A percentile compares a stretch with the other conserved stretches of the same genome.
These are phyloP conservation scores for Sclerotinia sclerotiorum DNA, from an alignment of 2,329 filamentous ascomycete genomes.

Conservation along the genomic window DNA sequence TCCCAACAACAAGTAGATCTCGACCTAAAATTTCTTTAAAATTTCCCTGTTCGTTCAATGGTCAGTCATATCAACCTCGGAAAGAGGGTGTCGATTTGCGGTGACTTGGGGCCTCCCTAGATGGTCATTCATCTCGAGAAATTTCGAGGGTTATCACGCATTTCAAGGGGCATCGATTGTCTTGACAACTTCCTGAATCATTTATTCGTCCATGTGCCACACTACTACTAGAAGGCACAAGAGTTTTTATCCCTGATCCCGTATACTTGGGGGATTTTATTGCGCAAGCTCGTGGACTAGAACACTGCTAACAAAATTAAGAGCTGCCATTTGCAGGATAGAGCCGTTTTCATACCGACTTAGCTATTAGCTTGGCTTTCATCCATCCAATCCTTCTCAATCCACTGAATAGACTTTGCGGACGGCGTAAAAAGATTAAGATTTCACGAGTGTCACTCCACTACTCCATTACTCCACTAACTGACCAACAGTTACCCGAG, in stretches of 20 bases:
- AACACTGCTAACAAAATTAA: not conserved
- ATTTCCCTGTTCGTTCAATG: not conserved
- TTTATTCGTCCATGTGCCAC: slow-evolving; percentile 7
- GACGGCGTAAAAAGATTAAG: slow-evolving; percentile 2
- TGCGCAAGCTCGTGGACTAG: slow-evolving; percentile 17
- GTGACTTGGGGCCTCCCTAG: not conserved
- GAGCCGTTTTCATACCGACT: slow-evolving; percentile 7
- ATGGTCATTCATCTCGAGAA: slow-evolving; percentile 5
- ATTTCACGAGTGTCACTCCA: slow-evolving; percentile 8
- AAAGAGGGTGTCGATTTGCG: slow-evolving; percentile 1
- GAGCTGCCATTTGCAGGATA: slow-evolving; percentile 17
- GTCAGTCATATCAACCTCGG: not conserved
- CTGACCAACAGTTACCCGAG: not conserved
- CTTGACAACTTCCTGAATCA: slow-evolving; percentile 18
- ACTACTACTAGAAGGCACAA: slow-evolving; percentile 9
- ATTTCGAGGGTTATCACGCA: not conserved
- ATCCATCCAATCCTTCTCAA: slow-evolving; percentile 15
- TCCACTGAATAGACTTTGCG: slow-evolving; percentile 6
- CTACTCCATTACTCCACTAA: not conserved
- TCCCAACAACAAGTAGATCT: slow-evolving; percentile 11
- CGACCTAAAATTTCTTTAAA: slow-evolving; percentile 4
- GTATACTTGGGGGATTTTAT: slow-evolving; percentile 2
- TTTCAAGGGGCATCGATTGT: not conserved
- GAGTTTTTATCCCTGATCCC: not conserved
- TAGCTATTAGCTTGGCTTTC: not conserved